phyloP scores from a whole-genome alignment of 2,329 filamentous ascomycete species.

The Colletotrichum limetticola region DNA sequence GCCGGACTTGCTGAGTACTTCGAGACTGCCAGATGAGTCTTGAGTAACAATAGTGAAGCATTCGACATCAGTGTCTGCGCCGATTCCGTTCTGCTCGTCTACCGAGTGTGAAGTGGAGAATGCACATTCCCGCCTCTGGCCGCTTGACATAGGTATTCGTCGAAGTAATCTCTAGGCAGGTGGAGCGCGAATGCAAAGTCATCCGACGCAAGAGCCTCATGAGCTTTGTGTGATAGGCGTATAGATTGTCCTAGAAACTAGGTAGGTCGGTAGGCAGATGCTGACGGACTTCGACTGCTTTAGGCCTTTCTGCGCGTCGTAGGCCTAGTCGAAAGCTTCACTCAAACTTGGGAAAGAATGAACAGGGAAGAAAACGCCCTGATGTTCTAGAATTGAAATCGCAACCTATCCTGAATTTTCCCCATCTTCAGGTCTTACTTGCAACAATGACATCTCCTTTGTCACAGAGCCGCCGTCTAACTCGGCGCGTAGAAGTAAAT shows the following conservation, averaged over 20 bases:
- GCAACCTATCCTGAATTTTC: background rate
- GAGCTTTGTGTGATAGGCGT: background rate
- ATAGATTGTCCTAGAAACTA: background rate
- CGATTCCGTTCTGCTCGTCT: background rate
- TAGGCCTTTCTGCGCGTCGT: background rate
- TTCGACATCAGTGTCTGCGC: background rate
- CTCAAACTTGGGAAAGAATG: rapidly evolving
- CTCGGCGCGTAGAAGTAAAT: background rate
- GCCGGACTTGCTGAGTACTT: background rate
- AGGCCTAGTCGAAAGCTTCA: background rate
- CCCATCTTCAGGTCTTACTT: background rate
- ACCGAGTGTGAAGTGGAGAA: background rate
- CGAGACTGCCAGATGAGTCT: background rate
- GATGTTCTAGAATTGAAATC: too few relatives aligned
- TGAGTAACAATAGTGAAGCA: background rate
- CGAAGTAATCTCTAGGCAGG: background rate
- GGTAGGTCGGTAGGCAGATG: background rate
- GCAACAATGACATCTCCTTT: background rate
- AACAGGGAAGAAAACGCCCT: background rate
- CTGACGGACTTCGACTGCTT: background rate
- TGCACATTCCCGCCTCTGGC: background rate
- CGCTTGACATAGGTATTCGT: background rate
- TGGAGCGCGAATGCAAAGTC: background rate
- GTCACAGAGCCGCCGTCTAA: background rate
- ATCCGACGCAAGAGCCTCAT: background rate